Evolutionary conservation across 2,329 filamentous ascomycete genomes (phyloP).

Genomic region (Apiospora rasikravindrae): DNA sequence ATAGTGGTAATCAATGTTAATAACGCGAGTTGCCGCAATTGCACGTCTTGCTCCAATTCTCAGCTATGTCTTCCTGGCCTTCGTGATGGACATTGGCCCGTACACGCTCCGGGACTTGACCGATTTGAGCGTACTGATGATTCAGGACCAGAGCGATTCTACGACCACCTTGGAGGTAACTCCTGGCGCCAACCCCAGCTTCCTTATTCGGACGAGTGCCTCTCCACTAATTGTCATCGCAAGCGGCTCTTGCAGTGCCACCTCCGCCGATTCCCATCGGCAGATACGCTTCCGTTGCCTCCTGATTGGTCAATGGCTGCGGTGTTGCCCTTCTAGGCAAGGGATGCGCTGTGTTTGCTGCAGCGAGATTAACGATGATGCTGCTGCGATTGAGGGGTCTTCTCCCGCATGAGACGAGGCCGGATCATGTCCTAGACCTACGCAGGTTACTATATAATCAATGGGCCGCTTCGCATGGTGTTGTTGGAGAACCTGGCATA

Average conservation of each 20-base stretch:
- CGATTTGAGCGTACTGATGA: not conserved
- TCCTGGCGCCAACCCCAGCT: constrained; percentile 1
- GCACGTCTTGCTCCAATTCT: not conserved
- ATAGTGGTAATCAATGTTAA: constrained; percentile 12
- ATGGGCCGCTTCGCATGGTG: not conserved
- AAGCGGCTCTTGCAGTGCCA: not conserved
- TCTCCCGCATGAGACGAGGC: not conserved
- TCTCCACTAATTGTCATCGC: not conserved
- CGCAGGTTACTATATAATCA: not conserved
- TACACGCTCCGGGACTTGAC: not conserved
- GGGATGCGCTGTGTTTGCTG: not conserved
- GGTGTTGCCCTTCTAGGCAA: not conserved
- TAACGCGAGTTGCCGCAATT: constrained; percentile 15
- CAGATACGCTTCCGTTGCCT: not conserved
- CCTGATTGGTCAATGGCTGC: not conserved
- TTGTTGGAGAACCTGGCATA: not conserved
- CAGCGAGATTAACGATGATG: constrained; percentile 6
- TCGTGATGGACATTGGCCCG: not conserved
- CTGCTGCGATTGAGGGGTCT: not conserved
- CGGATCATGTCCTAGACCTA: not conserved
- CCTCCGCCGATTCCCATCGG: not conserved
- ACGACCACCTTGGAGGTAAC: not conserved
- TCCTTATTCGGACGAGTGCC: not conserved
- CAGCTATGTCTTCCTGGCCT: not conserved
- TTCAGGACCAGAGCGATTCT: not conserved